Conservation (phyloP, 2,329 filamentous ascomycete species). For the Phialophora tarda region DNA sequence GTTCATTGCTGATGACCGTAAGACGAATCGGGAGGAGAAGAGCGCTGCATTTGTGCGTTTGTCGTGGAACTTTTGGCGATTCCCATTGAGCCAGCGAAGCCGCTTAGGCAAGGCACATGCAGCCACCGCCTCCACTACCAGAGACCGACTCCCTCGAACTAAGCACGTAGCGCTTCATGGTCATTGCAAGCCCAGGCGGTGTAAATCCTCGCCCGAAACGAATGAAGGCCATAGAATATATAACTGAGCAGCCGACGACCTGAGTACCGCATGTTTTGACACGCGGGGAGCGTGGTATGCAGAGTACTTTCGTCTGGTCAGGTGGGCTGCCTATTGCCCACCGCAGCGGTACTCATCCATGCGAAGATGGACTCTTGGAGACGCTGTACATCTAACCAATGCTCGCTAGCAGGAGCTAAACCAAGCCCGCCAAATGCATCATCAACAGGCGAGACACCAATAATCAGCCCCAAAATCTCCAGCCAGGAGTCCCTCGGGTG, state of each 20-base stretch:
- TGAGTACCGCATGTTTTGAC: background rate
- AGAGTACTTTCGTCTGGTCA: background rate
- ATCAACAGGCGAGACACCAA: background rate
- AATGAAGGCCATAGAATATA: background rate
- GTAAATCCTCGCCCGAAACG: background rate
- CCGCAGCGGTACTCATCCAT: background rate
- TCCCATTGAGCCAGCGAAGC: constrained; percentile 32
- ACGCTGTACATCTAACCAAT: constrained; percentile 1
- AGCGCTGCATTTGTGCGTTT: constrained; percentile 3
- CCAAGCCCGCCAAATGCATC: constrained; percentile 14
- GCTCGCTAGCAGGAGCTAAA: constrained; percentile 13
- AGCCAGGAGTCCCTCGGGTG: constrained; percentile 18
- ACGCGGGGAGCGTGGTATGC: background rate
- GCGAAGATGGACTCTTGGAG: background rate
- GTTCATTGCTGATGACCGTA: constrained; percentile 9
- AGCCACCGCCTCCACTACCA: constrained; percentile 6
- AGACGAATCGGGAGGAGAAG: constrained; percentile 17
- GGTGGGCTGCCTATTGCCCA: background rate
- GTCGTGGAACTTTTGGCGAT: constrained; percentile 17
- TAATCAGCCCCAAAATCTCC: constrained; percentile 28
- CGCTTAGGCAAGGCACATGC: constrained; percentile 35
- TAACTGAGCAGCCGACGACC: background rate
- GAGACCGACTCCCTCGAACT: constrained; percentile 8
- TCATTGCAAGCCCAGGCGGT: constrained; percentile 8
- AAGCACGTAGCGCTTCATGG: background rate